Base-by-base conservation (phyloP, 2,329 filamentous ascomycete species). In the Botrytis hyacinthi region DNA sequence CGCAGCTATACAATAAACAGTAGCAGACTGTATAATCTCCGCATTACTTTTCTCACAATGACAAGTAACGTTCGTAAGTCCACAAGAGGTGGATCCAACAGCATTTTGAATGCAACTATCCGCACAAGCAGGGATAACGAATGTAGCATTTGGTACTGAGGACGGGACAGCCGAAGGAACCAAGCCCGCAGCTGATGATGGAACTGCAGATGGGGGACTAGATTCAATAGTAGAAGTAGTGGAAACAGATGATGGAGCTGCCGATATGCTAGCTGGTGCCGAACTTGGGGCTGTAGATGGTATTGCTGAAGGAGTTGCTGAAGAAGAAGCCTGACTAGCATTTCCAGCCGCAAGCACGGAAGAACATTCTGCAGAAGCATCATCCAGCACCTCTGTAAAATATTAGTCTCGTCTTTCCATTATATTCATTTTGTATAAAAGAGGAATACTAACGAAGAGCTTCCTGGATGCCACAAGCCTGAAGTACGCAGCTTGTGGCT, bases 331-430 rank as follows among this genome's bases (percentile, higher is more conserved):
- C 1, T 26, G 26, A 68, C 22, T n/a, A 51, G 63, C 44, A 67
- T 46, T 67, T 51, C 12, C 63, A 37, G 46, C 46, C 9, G 29
- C 66, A 57, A 68, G 35, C 4, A 40, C 35, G 32, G 66, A 68
- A 22, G 66, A 68, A 68, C 66, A 68, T 32, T 68, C 26, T 14
- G 66, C 66, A 22, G 26, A 57, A 57, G 66, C n/a, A 40, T 57
- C 48, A 68, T 26, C 10, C 0, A 68, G 35, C 1, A 57, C 66
- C 66, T 68, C 66, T 68, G 14, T 32, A 37, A 5, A n/a, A 1
- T 22, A 10, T 66, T 5, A 66, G 20, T 10, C 7, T 35, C 18
- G 7, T 10, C 6, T 35, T 48, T 3, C 6, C n/a, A 67, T 40
- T 18, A 14, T 7, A 3, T 51, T 4, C 9, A 20, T 2, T 20